Evolutionary conservation across 1,284 basidiomycete genomes (phyloP), one percentile per base, ranked within the genome.

Genomic region (Meripilus lineatus): DNA sequence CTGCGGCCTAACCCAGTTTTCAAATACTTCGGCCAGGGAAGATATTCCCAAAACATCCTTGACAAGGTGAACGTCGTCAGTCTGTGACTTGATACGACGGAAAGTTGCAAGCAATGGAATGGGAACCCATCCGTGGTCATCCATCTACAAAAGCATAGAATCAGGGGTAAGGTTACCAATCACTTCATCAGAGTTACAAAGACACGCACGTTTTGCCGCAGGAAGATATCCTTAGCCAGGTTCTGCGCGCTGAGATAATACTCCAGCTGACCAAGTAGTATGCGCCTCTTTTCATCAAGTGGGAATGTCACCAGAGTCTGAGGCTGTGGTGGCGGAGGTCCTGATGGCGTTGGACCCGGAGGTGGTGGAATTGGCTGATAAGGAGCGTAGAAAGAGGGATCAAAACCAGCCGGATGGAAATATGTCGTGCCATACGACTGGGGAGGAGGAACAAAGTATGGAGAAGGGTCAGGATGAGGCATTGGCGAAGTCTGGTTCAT

Each of bases 221-320:
- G 70, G 67, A 77, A 93, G 53, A 88, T 76, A 63, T 95, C 92
- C 61, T 81, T 79, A 15, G 78, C 84, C 66, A 95, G 73, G 60
- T 94, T 94, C 57, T 94, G 82, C 48, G 83, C 74, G 57, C 88
- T 89, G 50, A 94, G 73, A 66, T 93, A 94, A 63, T 91, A 94
- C 65, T 94, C 92, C 46, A 93, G 67, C 65, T 93, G 89, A 4
- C 80, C 84, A 23, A 92, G 74, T 22, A 93, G 69, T 57, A 77
- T 81, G 55, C 74, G 81, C 44, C 79, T 64, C 38, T 75, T 76
- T 8, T 75, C 64, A 55, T 92, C 88, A 17, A 88, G 62, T 1
- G 77, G 72, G 65, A 79, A 82, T 10, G 72, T 61, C 8, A 82
- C 52, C 13, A 69, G 64, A 2, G 84, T 74, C 33, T 79, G 57